Percentiles rank a stretch among this genome's conserved stretches.
These are phyloP conservation scores for Friedmanniomyces simplex DNA, from an alignment of 495 filamentous ascomycete species.

Conservation along the genomic window DNA sequence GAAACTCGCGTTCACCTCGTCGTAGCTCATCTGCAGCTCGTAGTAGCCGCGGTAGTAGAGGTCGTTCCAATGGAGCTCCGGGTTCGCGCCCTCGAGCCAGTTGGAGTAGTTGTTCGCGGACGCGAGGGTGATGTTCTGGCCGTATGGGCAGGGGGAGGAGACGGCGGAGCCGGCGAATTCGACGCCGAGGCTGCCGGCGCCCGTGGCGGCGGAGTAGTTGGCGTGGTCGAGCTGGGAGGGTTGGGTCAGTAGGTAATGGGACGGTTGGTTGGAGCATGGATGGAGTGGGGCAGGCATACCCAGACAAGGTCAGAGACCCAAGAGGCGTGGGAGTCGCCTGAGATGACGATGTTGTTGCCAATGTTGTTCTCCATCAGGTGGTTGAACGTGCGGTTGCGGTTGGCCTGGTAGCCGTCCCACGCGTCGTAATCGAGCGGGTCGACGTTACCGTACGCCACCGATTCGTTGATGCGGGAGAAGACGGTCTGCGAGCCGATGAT, in stretches of 20 bases:
- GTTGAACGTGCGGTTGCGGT: conserved; percentile 51
- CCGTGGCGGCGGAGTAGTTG: conserved; percentile 45
- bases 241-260: neutral
- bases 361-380: conserved; percentile 52
- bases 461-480: conserved; percentile 47
- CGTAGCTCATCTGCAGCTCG: conserved; percentile 28
- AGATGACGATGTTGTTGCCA: conserved; percentile 55
- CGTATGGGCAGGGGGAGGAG: conserved; percentile 40
- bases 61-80: conserved; percentile 58
- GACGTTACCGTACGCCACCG: conserved; percentile 35
- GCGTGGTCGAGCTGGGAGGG: conserved; percentile 37
- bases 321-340: conserved; percentile 53
- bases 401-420: conserved; percentile 55
- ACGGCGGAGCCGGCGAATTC: conserved; percentile 59
- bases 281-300: neutral
- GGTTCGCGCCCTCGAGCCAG: conserved; percentile 40
- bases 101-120: conserved; percentile 33
- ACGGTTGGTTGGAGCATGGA: neutral
- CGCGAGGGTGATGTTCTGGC: conserved; percentile 38
- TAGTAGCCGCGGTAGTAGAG: conserved; percentile 50
- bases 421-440: conserved; percentile 49
- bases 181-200: conserved; percentile 50
- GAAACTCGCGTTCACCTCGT: conserved; percentile 37
- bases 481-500: conserved; percentile 57
- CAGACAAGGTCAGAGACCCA: conserved; percentile 60